These are phyloP conservation scores for Dactylellina parvicollis DNA, from an alignment of 2,329 filamentous ascomycete species.

Conservation along the genomic window DNA sequence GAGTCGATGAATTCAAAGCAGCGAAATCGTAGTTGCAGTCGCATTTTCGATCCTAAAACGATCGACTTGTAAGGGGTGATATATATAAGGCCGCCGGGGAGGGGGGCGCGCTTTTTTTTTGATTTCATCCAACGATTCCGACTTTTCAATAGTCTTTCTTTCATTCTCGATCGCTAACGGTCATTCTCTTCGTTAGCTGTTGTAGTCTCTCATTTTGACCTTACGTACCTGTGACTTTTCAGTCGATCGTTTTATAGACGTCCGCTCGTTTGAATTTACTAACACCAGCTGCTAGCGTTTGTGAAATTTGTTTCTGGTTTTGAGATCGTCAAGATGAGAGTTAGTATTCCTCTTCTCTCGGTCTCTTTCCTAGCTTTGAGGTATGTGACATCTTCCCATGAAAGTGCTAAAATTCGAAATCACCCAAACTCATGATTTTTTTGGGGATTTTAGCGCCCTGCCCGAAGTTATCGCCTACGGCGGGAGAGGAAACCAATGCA, in stretches of 20 bases:
- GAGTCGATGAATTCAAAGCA: no score
- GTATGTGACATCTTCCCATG: no score
- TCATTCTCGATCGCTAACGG: background rate
- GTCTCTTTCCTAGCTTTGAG: background rate
- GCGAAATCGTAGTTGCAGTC: no score
- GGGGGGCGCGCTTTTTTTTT: no score
- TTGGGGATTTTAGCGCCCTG: background rate
- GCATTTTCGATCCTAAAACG: background rate
- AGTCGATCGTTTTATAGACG: background rate
- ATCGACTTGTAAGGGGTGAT: background rate
- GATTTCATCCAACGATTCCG: no score
- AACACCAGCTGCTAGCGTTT: background rate
- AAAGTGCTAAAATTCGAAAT: no score
- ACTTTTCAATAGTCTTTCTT: background rate
- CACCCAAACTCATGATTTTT: no score
- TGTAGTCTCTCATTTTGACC: background rate
- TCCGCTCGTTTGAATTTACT: background rate
- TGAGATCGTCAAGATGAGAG: background rate
- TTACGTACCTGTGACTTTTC: no score
- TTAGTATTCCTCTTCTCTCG: conserved; percentile 1
- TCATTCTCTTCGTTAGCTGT: background rate
- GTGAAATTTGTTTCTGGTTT: background rate
- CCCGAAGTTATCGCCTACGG: background rate
- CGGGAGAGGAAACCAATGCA: background rate
- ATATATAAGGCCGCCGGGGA: no score